Conservation (phyloP, 1,284 basidiomycete species). For the Filobasidium uniguttulatum region DNA sequence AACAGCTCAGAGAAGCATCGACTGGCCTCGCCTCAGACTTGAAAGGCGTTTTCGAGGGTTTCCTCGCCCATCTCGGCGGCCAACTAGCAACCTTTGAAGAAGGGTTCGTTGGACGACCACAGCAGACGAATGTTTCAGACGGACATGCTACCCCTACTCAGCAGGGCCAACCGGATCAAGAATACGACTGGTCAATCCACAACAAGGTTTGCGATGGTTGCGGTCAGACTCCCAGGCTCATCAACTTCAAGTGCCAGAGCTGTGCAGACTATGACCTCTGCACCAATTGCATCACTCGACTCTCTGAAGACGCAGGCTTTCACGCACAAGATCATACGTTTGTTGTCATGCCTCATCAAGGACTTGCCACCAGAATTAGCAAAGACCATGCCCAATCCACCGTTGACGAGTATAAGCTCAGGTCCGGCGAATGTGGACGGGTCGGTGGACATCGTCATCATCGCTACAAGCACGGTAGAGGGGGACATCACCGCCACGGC, state of each 20-base stretch:
- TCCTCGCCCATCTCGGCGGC: constrained; percentile 32
- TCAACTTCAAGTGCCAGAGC: constrained; percentile 13
- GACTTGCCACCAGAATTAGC: background rate
- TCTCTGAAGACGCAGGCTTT: constrained; percentile 3
- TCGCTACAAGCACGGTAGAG: background rate
- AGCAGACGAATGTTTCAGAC: no score
- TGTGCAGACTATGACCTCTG: constrained; percentile 16
- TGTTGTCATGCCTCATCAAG: constrained; percentile 2
- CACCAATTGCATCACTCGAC: constrained; percentile 7
- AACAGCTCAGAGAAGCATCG: background rate
- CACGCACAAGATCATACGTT: constrained; percentile 10
- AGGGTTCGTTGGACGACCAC: no score
- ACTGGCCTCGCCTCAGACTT: constrained; percentile 25
- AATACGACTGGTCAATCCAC: no score
- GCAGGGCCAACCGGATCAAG: no score
- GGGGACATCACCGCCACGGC: background rate
- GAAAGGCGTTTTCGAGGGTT: constrained; percentile 30
- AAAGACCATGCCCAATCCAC: background rate
- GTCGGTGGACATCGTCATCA: background rate
- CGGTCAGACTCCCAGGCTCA: constrained; percentile 6
- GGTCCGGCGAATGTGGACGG: no score
- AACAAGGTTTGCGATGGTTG: constrained; percentile 13
- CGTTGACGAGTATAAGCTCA: no score
- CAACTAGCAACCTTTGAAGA: constrained; percentile 26
- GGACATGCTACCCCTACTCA: no score